phyloP scores from a whole-genome alignment of 2,329 filamentous ascomycete genomes.

The Bisporella sp. region DNA sequence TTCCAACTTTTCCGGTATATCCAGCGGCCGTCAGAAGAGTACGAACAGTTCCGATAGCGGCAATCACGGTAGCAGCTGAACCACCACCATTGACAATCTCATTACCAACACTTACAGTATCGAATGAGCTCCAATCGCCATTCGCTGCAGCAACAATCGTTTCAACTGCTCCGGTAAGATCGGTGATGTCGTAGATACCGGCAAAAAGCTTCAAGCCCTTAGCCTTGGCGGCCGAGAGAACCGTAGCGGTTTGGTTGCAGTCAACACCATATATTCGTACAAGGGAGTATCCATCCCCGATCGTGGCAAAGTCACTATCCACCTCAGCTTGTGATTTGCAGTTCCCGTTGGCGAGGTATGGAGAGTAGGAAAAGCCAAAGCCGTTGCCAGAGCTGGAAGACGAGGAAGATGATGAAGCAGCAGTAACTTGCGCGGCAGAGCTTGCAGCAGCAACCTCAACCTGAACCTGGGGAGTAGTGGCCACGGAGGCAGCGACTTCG shows the following conservation, averaged over 20 bases:
- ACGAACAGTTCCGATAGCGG: conserved; percentile 51
- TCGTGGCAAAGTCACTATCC: conserved; percentile 52
- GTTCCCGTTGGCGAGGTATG: conserved; percentile 45
- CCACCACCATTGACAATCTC: conserved; percentile 65
- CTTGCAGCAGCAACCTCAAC: conserved; percentile 7
- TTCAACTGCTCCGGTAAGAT: conserved; percentile 49
- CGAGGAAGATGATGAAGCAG: conserved; percentile 2
- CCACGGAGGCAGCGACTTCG: not conserved
- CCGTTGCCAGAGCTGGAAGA: conserved; percentile 10
- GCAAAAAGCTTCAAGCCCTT: conserved; percentile 65
- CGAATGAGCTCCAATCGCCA: conserved; percentile 60
- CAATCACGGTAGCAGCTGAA: conserved; percentile 46
- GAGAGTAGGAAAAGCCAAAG: conserved; percentile 50
- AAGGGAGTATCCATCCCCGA: conserved; percentile 47
- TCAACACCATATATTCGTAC: conserved; percentile 76
- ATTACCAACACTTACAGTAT: conserved; percentile 73
- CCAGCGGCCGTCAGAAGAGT: conserved; percentile 51
- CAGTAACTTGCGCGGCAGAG: conserved; percentile 6
- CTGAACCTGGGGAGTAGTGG: conserved; percentile 2
- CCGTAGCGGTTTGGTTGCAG: conserved; percentile 63
- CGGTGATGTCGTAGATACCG: conserved; percentile 61
- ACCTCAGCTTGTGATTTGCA: conserved; percentile 65
- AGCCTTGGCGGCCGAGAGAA: conserved; percentile 55
- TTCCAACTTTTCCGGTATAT: conserved; percentile 67
- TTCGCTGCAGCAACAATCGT: conserved; percentile 52